phyloP scores from a whole-genome alignment of 768 basidiomycete species.

The Mycena albidolilacea region DNA sequence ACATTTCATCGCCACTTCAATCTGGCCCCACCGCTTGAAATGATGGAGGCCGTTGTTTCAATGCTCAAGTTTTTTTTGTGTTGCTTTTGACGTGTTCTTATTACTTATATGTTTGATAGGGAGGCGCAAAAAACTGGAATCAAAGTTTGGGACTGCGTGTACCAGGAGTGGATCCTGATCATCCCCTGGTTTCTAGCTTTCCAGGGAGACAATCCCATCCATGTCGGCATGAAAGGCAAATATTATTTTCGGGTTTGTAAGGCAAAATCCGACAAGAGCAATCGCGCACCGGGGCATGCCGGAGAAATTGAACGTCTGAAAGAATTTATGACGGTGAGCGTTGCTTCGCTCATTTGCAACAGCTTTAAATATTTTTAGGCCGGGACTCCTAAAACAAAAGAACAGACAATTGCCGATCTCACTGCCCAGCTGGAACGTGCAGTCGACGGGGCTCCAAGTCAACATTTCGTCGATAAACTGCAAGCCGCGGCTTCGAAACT shows the following conservation, averaged over 20 bases:
- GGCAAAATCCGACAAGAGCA: constrained; percentile 21
- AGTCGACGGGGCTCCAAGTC: constrained; percentile 11
- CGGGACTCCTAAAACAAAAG: background rate
- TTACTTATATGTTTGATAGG: constrained; percentile 3
- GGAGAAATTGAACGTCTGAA: constrained; percentile 16
- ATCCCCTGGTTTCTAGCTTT: constrained; percentile 40
- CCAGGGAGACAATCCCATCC: constrained; percentile 43
- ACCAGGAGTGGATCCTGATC: constrained; percentile 37
- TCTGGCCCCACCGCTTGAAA: constrained; percentile 41
- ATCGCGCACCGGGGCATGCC: constrained; percentile 14
- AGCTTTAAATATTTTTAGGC: constrained; percentile 3
- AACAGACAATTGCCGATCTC: constrained; percentile 9
- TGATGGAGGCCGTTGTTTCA: constrained; percentile 41
- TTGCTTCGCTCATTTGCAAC: background rate
- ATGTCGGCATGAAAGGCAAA: constrained; percentile 42
- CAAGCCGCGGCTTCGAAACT: constrained; percentile 21
- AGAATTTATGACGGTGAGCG: constrained; percentile 21
- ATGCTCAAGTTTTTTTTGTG: constrained; percentile 25
- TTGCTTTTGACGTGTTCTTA: background rate
- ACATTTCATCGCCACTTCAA: constrained; percentile 44
- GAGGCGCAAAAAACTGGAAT: constrained; percentile 37
- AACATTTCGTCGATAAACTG: constrained; percentile 16
- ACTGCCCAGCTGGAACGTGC: constrained; percentile 14
- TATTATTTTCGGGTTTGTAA: constrained; percentile 43
- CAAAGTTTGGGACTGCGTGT: constrained; percentile 36